A percentile compares a stretch with the other conserved stretches of the same genome.
Conservation (phyloP, 805 yeast species). For the Starmerella apicola region DNA sequence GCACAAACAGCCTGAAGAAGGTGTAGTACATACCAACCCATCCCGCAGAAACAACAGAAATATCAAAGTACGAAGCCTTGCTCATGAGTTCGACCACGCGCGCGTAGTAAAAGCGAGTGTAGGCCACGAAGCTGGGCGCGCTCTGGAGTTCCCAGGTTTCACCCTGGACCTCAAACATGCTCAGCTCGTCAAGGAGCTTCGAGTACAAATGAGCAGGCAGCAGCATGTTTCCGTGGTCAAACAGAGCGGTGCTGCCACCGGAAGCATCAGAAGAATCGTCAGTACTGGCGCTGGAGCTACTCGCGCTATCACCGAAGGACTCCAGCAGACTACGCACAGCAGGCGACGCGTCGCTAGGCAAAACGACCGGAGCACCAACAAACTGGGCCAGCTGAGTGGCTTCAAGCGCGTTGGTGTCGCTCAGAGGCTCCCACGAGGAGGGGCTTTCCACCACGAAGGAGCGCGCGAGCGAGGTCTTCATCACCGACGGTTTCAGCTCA, state of each 20-base stretch:
- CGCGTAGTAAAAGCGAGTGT: constrained; percentile 27
- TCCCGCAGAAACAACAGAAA: constrained; percentile 64
- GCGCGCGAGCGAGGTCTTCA: constrained; percentile 19
- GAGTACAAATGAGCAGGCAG: constrained; percentile 6
- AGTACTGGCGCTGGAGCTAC: background rate
- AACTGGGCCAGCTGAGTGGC: constrained; percentile 9
- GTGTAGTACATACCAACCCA: constrained; percentile 84
- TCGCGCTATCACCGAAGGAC: background rate
- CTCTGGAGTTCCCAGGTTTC: constrained; percentile 32
- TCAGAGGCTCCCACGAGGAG: constrained; percentile 11
- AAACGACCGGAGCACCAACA: constrained; percentile 19
- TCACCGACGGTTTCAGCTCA: constrained; percentile 27
- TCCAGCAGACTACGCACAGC: constrained; percentile 5
- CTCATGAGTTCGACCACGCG: constrained; percentile 28
- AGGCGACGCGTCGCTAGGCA: constrained; percentile 10
- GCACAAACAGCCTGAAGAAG: constrained; percentile 56
- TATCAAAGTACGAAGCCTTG: constrained; percentile 78
- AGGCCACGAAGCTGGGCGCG: constrained; percentile 30
- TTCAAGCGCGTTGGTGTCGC: background rate
- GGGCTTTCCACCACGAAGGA: constrained; percentile 15
- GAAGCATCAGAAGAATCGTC: background rate
- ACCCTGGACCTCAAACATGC: constrained; percentile 21
- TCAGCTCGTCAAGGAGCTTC: constrained; percentile 7
- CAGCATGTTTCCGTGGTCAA: constrained; percentile 1
- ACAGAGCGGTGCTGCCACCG: background rate